These are phyloP conservation scores for Suillus brevipes DNA, from an alignment of 768 basidiomycete genomes.

Conservation along the genomic window DNA sequence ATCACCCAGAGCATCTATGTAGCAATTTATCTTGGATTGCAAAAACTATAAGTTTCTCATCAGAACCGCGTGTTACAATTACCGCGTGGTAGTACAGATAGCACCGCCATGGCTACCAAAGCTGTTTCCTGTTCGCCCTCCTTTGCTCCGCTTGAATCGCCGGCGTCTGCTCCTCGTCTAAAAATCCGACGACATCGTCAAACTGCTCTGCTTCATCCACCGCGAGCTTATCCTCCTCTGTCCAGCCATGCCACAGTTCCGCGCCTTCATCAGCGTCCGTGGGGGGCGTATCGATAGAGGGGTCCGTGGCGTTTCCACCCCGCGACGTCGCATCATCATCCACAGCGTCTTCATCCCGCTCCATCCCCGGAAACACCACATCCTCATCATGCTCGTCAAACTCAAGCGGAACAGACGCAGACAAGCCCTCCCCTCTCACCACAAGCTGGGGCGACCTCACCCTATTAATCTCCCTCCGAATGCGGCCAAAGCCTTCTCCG, in stretches of 20 bases:
- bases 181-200: constrained; percentile 34
- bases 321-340: constrained; percentile 28
- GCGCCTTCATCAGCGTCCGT: constrained; percentile 23
- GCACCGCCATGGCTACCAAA: constrained; percentile 4
- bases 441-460: constrained; percentile 47
- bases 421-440: constrained; percentile 18
- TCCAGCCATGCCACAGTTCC: constrained; percentile 23
- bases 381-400: constrained; percentile 75
- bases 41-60: neutral
- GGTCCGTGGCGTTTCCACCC: constrained; percentile 28
- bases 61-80: neutral
- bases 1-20: constrained; percentile 1
- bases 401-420: constrained; percentile 40
- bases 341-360: constrained; percentile 16
- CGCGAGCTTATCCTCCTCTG: constrained; percentile 29
- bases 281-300: constrained; percentile 42
- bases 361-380: constrained; percentile 37
- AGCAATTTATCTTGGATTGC: constrained; percentile 4
- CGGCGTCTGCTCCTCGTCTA: constrained; percentile 34
- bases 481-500: constrained; percentile 58
- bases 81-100: constrained; percentile 7
- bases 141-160: constrained; percentile 15
- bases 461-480: constrained; percentile 56
- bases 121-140: constrained; percentile 10
- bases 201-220: constrained; percentile 35